Conservation (phyloP, 2,329 filamentous ascomycete species). For the Cadophora sp. region DNA sequence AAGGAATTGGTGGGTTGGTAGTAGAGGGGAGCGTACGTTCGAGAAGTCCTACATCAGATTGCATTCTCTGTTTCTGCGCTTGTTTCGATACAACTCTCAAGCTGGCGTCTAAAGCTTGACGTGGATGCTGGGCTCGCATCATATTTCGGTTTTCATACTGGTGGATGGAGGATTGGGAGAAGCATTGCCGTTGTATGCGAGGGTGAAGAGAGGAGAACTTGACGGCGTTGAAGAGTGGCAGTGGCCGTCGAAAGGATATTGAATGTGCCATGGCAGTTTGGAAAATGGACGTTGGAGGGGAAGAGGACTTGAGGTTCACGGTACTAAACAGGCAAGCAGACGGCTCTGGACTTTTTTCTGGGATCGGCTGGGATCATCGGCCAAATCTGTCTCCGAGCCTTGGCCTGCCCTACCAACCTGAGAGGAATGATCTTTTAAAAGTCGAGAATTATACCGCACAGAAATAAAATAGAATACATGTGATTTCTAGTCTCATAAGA, state of each 20-base stretch:
- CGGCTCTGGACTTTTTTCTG: slow-evolving; percentile 10
- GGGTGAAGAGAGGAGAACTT: slow-evolving; percentile 20
- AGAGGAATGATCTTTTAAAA: not conserved
- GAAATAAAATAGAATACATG: not conserved
- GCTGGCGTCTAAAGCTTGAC: slow-evolving; percentile 29
- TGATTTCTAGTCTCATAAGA: too few species aligned
- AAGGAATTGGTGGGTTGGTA: too few species aligned
- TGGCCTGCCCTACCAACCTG: not conserved
- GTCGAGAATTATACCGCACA: not conserved
- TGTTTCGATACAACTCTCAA: slow-evolving; percentile 30
- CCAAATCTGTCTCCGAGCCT: not conserved
- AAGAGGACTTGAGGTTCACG: not conserved
- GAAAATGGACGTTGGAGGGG: not conserved
- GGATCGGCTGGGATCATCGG: not conserved
- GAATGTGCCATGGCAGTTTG: slow-evolving; percentile 17
- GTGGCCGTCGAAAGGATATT: slow-evolving; percentile 35
- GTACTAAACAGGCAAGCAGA: not conserved
- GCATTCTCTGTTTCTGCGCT: slow-evolving; percentile 25
- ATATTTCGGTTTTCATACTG: slow-evolving; percentile 10
- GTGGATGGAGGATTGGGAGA: slow-evolving; percentile 33
- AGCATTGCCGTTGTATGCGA: slow-evolving; percentile 31
- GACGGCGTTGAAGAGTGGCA: slow-evolving; percentile 33
- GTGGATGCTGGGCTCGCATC: slow-evolving; percentile 14
- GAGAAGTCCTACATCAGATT: slow-evolving; percentile 40
- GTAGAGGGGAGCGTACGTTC: slow-evolving; percentile 31